Evolutionary conservation across 1,284 basidiomycete species (phyloP), one percentile per base, ranked within the genome.

Genomic region (Cutaneotrichosporon sp.): DNA sequence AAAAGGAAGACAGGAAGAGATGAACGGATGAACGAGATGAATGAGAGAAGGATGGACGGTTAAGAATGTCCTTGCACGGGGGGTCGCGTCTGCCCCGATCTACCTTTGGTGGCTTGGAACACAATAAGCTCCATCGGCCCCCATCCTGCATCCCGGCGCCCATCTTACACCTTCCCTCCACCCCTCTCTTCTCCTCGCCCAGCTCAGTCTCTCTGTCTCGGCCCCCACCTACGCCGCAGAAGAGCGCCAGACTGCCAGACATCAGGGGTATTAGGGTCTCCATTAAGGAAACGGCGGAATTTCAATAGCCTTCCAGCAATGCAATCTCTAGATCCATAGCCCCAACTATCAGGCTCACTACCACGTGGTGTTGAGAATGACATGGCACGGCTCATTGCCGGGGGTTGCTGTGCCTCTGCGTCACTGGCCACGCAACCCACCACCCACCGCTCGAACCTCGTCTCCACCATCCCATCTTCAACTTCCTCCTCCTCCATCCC

Each of bases 381-480:
- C 45, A 11, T 22, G 45, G 16, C 22, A 25, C 13, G 25, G 45
- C 22, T 47, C 45, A 14, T 2, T 27, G 14, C 25, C 10, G 3
- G 2, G 14, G 27, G 24, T 24, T 25, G 25, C 47, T 31, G 25
- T 31, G 25, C 27, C 47, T 27, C 47, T 50, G 47, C 47, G 47
- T 50, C 47, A 50, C 47, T 49, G 47, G 47, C 24, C 47, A 50
- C 47, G 47, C 47, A 50, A 18, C 24, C 29, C 29, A 29, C 29
- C 29, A 29, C 29, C 29, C 45, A 14, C 20, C 14, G 10, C 47
- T 50, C 13, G 18, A 50, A 4, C 45, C 45, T 47, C 45, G 25
- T 47, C 45, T 47, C 45, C 20, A 47, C 47, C 47, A 29, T n/a
- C 27, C 47, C 43, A 34, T 34, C 34, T n/a, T 50, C 56, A 27